Percentiles rank a stretch among this genome's conserved stretches.
phyloP scores from a whole-genome alignment of 2,329 filamentous ascomycete genomes.

The Trichophyton simii region DNA sequence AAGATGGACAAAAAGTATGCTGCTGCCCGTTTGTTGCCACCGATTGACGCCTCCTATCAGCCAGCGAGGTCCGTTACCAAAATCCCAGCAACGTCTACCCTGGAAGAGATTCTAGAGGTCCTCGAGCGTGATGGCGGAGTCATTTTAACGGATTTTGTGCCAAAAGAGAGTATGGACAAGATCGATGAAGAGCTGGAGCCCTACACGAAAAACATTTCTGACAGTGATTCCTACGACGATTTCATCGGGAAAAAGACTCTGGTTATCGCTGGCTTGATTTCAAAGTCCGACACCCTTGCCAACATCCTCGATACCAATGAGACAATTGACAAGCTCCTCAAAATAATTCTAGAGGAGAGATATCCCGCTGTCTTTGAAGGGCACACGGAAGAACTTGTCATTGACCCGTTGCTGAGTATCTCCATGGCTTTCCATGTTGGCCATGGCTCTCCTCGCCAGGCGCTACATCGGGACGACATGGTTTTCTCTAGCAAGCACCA shows the following conservation, averaged over 20 bases:
- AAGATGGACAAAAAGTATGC: neutral
- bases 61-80: neutral
- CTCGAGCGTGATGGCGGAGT: slow-evolving; percentile 3
- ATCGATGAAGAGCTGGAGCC: slow-evolving; percentile 2
- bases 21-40: neutral
- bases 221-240: neutral
- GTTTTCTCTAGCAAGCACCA: slow-evolving; percentile 3
- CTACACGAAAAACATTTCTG: neutral
- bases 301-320: slow-evolving; percentile 4
- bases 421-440: neutral
- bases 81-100: neutral
- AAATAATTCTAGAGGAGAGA: neutral
- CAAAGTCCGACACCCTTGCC: neutral
- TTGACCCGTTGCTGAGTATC: slow-evolving; percentile 2
- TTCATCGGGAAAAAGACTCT: slow-evolving; percentile 2
- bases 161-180: neutral
- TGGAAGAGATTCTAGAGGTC: neutral
- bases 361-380: slow-evolving; percentile 1
- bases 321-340: neutral
- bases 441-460: neutral
- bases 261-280: neutral
- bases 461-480: slow-evolving; percentile 2
- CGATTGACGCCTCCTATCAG: slow-evolving; percentile 3
- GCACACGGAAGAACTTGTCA: slow-evolving; percentile 2
- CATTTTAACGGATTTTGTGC: slow-evolving; percentile 1